Conservation (phyloP, 2,329 filamentous ascomycete genomes). For the Rhynchosporium graminicola region DNA sequence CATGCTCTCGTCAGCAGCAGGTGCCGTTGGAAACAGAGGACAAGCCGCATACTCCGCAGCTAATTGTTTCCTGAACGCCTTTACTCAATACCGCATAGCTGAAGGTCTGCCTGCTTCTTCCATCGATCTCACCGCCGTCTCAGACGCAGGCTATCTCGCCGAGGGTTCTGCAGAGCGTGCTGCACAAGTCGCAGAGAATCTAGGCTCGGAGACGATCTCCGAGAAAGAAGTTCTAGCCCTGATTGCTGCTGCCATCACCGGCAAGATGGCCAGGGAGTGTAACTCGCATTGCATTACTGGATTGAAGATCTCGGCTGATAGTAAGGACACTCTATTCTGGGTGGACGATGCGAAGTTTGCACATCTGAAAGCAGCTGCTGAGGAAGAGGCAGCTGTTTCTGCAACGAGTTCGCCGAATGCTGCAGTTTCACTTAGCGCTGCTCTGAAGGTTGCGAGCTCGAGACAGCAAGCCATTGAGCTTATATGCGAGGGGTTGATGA, state of each 20-base stretch:
- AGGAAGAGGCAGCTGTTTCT: slow-evolving; percentile 6
- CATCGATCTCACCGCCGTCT: slow-evolving; percentile 33
- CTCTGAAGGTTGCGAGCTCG: slow-evolving; percentile 22
- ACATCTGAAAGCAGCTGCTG: slow-evolving; percentile 21
- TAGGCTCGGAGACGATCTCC: slow-evolving; percentile 27
- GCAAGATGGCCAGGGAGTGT: slow-evolving; percentile 18
- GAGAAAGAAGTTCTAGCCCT: slow-evolving; percentile 33
- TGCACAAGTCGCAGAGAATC: slow-evolving; percentile 21
- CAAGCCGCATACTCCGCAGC: slow-evolving; percentile 40
- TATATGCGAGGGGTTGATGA: slow-evolving; percentile 45
- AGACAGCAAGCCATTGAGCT: slow-evolving; percentile 28
- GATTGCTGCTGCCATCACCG: slow-evolving; percentile 36
- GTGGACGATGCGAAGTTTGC: slow-evolving; percentile 32
- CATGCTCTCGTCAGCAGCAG: slow-evolving; percentile 29
- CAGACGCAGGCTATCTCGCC: slow-evolving; percentile 36
- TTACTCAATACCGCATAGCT: slow-evolving; percentile 29
- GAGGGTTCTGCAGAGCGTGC: slow-evolving; percentile 15
- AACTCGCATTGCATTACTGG: slow-evolving; percentile 34
- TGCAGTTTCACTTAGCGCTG: slow-evolving; percentile 21
- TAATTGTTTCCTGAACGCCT: slow-evolving; percentile 39
- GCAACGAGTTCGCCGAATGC: not conserved
- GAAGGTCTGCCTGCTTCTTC: slow-evolving; percentile 29
- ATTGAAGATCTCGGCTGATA: slow-evolving; percentile 22
- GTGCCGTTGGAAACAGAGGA: slow-evolving; percentile 35
- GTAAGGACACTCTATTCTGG: slow-evolving; percentile 35